A percentile compares a stretch with the other conserved stretches of the same genome.
phyloP scores from a whole-genome alignment of 163 green algal species.

The Trebouxia gelatinosa region DNA sequence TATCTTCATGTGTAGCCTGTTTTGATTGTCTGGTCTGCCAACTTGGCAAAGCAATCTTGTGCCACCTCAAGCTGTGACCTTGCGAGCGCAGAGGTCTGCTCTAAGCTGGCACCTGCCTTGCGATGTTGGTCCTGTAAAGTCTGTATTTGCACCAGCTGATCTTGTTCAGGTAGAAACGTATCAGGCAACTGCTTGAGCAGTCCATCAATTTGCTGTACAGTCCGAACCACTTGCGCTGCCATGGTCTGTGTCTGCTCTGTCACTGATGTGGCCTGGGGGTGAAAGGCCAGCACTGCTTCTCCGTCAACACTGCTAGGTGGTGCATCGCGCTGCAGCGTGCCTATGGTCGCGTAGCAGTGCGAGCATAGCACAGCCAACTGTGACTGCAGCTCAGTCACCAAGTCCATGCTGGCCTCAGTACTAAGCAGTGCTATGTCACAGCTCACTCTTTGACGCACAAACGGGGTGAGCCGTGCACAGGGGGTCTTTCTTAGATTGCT shows the following conservation, averaged over 20 bases:
- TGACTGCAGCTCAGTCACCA: background rate
- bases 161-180: background rate
- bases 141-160: background rate
- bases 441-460: background rate
- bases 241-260: background rate
- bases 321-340: slow-evolving; percentile 16
- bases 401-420: background rate
- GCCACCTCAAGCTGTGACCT: background rate
- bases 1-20: too few relatives aligned
- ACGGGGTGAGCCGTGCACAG: too few relatives aligned
- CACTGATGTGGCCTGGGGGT: background rate
- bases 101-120: background rate
- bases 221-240: background rate
- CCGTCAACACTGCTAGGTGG: background rate
- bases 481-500: too few relatives aligned
- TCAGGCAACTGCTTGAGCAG: slow-evolving; percentile 4
- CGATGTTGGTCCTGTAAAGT: background rate
- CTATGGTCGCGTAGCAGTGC: background rate
- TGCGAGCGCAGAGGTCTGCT: background rate
- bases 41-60: background rate
- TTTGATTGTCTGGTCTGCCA: too few relatives aligned
- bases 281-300: background rate
- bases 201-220: background rate
- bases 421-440: background rate
- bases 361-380: slow-evolving; percentile 6